Percentiles rank a stretch among this genome's conserved stretches.
phyloP scores from a whole-genome alignment of 2,329 filamentous ascomycete genomes.

The Hymenoscyphus scutula region DNA sequence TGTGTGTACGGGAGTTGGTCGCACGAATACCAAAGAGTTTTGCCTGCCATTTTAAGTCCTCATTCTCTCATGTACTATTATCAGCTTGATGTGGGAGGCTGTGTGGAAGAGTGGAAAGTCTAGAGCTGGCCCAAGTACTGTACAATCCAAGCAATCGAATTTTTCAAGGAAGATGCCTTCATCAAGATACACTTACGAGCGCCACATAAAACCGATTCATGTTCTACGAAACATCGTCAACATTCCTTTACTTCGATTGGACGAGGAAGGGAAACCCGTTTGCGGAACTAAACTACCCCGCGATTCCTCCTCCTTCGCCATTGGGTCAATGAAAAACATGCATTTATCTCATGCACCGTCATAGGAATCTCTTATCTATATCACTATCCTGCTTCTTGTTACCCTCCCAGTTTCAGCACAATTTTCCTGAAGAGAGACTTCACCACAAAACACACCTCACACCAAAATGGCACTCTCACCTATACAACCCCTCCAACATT shows the following conservation, averaged over 20 bases:
- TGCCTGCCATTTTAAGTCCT: neutral
- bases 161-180: neutral
- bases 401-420: neutral
- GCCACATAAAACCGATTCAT: neutral
- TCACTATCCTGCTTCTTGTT: neutral
- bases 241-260: neutral
- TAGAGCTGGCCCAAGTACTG: neutral
- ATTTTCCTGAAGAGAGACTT: neutral
- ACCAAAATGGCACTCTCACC: neutral
- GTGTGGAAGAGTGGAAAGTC: neutral
- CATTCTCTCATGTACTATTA: neutral
- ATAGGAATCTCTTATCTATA: conserved; percentile 4
- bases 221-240: neutral
- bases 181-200: neutral
- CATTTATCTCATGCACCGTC: neutral
- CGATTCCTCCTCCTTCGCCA: neutral
- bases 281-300: conserved; percentile 1
- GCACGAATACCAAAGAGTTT: neutral
- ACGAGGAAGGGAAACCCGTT: neutral
- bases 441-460: neutral
- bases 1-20: neutral
- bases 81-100: too few relatives aligned
- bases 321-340: conserved; percentile 1
- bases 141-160: neutral
- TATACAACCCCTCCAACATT: conserved; percentile 9